Evolutionary conservation across 2,329 filamentous ascomycete species (phyloP), one percentile per base, ranked within the genome.

Genomic region (Penicillium sp.): DNA sequence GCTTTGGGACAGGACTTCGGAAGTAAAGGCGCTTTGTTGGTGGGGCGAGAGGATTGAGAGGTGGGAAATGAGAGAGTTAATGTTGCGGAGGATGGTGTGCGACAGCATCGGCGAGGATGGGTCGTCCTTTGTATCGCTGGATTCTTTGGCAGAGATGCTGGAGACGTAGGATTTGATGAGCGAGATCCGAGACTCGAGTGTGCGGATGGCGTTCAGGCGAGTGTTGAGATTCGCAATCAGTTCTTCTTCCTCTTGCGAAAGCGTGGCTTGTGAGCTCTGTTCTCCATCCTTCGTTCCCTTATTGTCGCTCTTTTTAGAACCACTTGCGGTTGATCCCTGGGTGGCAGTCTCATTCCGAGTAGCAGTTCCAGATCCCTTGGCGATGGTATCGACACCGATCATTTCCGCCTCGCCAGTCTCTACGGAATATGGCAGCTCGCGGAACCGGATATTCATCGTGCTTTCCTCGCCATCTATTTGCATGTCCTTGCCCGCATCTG

Each of bases 361-460:
- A 23, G 90, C 91, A 63, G 88, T 92, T 42, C 88, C 88, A 41
- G 87, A 88, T 33, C 88, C 89, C 45, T 86, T 84, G 0, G 92
- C 91, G 18, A 98, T 87, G 58, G 91, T 95, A 70, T 96, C 90
- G 63, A 98, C 88, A 59, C 88, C 88, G 58, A 98, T 97, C 90
- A 96, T 96, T 71, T 98, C 93, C 1, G 91, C 91, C 69, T 97
- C 91, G 8, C 89, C 89, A 0, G 91, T 95, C 72, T 97, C 93
- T 1, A 97, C 84, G 0, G 86, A 86, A 69, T 93, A 97, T 1
- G 86, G 82, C 8, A 97, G 72, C 65, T 95, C 87, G 52, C 86
- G 82, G 71, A 97, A 97, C 62, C 82, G 86, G 52, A 93, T 78
- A 44, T 79, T 81, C 23, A 83, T 66, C 2, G 75, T 69, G 1